Evolutionary conservation across 441 rosid genomes (phyloP), one percentile per base, ranked within the genome.

Genomic region (Erodium chrysanthum): DNA sequence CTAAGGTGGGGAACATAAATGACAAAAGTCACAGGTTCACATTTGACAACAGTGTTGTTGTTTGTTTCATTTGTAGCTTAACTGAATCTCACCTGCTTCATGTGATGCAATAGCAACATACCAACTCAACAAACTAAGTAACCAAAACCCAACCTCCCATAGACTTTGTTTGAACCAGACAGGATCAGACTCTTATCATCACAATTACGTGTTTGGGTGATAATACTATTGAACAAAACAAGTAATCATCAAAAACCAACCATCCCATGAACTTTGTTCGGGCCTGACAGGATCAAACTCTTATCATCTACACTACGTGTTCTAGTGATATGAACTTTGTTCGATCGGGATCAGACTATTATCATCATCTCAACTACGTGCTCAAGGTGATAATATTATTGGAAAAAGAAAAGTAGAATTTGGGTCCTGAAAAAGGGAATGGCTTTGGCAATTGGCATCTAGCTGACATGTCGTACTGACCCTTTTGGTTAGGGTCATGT

Each of bases 11-110:
- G 60, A 54, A 7, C 21, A 20, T 54, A 54, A 17, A 18, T 54
- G 25, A 54, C 60, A 54, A 8, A 54, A 54, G 60, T 54, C 60
- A 54, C 25, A 54, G 23, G 60, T 54, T 54, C 10, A 54, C 60
- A 18, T 42, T 42, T 10, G 2, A 42, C n/a, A 54, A 20, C 22
- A 17, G 1, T 54, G 21, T 54, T 29, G 33, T 27, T 27, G 59
- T 17, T 54, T 54, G 48, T 7, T 54, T 54, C 22, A 48, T 48
- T 18, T n/a, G 56, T 20, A 54, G 60, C 60, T 54, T 23, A 54
- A 54, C 60, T 54, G 25, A 54, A 54, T 17, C 60, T 2, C 10
- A 54, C 25, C 60, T 54, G 25, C 60, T 54, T 20, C 22, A 20
- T 54, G 23, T 54, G 60, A 54, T 18, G 60, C 3, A 54, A 18